These are phyloP conservation scores for Pseudoturritis turrita DNA, from an alignment of 345 rosid genomes.

Conservation along the genomic window DNA sequence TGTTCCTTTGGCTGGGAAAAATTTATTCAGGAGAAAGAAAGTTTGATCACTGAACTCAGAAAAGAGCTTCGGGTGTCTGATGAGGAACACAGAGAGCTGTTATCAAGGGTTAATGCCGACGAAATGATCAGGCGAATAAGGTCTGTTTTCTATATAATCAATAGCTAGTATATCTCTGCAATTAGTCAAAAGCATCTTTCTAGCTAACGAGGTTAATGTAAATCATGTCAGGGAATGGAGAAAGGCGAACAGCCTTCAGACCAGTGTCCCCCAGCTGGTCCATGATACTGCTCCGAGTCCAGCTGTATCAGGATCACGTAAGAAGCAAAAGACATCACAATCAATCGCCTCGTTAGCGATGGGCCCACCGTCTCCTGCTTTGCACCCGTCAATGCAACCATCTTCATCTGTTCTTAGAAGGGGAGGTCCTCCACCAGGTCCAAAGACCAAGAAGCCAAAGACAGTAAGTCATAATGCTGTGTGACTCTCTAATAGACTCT, in stretches of 20 bases:
- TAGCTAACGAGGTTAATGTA: not conserved
- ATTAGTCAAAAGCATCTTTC: not conserved
- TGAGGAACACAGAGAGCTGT: slow-evolving; percentile 86
- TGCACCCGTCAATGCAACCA: slow-evolving; percentile 75
- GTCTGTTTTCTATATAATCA: slow-evolving; percentile 37
- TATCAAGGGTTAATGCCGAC: slow-evolving; percentile 85
- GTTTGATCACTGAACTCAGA: slow-evolving; percentile 92
- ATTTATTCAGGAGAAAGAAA: slow-evolving; percentile 75
- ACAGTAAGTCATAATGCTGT: slow-evolving; percentile 51
- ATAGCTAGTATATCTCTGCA: not conserved
- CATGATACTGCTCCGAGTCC: slow-evolving; percentile 77
- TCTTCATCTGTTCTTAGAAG: slow-evolving; percentile 73
- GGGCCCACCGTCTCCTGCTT: slow-evolving; percentile 72
- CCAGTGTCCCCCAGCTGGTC: slow-evolving; percentile 61
- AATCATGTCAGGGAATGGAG: slow-evolving; percentile 79
- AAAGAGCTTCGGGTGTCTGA: slow-evolving; percentile 95
- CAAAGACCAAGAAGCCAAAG: slow-evolving; percentile 77
- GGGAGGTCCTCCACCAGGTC: slow-evolving; percentile 63
- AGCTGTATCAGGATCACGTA: slow-evolving; percentile 78
- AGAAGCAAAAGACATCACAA: slow-evolving; percentile 80
- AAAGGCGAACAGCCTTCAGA: slow-evolving; percentile 58
- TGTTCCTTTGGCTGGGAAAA: not conserved
- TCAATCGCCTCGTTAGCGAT: slow-evolving; percentile 71
- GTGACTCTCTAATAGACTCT: not conserved
- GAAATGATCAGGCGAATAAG: slow-evolving; percentile 79